A percentile compares a stretch with the other conserved stretches of the same genome.
These are phyloP conservation scores for Zanthoxylum bungeanum DNA, from an alignment of 345 rosid genomes.

Conservation along the genomic window DNA sequence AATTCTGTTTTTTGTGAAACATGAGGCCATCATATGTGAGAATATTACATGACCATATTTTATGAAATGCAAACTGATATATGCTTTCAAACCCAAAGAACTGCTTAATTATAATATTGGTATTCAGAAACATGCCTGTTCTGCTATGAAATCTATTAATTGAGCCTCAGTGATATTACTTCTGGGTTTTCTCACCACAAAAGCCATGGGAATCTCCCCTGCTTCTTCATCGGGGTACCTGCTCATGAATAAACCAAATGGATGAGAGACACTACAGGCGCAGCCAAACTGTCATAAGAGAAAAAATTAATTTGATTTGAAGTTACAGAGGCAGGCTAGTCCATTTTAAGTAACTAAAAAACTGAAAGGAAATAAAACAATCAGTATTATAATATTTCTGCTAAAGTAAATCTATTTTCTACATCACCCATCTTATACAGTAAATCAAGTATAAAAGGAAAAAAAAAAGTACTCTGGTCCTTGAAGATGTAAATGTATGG, in stretches of 20 bases:
- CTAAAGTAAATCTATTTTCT: too few relatives aligned
- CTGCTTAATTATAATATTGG: not conserved
- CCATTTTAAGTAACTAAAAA: too few relatives aligned
- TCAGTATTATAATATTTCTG: too few relatives aligned
- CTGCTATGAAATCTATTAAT: too few relatives aligned
- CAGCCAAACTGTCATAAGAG: not conserved
- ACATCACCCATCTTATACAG: not conserved
- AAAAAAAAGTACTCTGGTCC: not conserved
- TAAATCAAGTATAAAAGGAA: not conserved
- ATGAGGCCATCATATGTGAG: not conserved
- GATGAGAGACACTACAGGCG: not conserved
- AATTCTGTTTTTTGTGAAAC: not conserved
- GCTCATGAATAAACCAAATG: slow-evolving; percentile 7
- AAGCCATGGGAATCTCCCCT: slow-evolving; percentile 92
- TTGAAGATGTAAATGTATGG: not conserved
- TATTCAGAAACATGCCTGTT: slow-evolving; percentile 28
- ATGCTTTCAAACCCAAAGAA: not conserved
- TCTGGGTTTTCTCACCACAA: slow-evolving; percentile 76
- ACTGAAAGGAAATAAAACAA: too few relatives aligned
- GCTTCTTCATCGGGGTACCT: slow-evolving; percentile 95
- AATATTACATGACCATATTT: not conserved
- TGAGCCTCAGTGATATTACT: slow-evolving; percentile 51
- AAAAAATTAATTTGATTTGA: not conserved
- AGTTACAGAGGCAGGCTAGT: too few relatives aligned
- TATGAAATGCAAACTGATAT: not conserved